Evolutionary conservation across 805 yeast species (phyloP).

Genomic region (Candida dajiaensis): DNA sequence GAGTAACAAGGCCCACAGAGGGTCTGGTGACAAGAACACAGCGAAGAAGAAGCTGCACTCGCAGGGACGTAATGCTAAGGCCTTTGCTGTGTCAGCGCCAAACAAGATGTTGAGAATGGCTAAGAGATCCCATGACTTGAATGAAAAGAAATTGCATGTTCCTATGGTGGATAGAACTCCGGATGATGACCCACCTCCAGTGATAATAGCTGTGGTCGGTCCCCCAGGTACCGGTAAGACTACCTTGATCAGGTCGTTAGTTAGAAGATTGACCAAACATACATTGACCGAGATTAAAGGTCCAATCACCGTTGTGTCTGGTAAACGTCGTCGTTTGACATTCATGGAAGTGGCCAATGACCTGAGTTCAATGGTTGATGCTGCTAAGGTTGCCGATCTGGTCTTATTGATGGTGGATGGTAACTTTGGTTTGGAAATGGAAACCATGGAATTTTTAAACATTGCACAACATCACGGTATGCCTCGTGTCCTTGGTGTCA

Average conservation of each 20-base stretch:
- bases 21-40: conserved; percentile 41
- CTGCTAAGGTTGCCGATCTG: conserved; percentile 92
- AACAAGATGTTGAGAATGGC: conserved; percentile 82
- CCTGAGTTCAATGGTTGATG: conserved; percentile 90
- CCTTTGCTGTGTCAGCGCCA: conserved; percentile 79
- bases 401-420: conserved; percentile 90
- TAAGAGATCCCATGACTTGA: conserved; percentile 71
- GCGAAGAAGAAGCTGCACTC: conserved; percentile 85
- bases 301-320: conserved; percentile 94
- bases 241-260: conserved; percentile 83
- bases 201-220: conserved; percentile 93
- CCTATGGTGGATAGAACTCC: conserved; percentile 98
- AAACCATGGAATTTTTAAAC: conserved; percentile 96
- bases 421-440: conserved; percentile 98
- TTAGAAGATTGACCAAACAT: conserved; percentile 83
- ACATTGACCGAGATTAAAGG: conserved; percentile 84
- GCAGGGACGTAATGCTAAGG: conserved; percentile 81
- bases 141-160: conserved; percentile 84
- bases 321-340: conserved; percentile 87
- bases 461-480: conserved; percentile 98
- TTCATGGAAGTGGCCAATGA: conserved; percentile 92
- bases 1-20: conserved; percentile 79
- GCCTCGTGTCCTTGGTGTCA: conserved; percentile 94
- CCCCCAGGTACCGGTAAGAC: conserved; percentile 99
- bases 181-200: conserved; percentile 96